Base-by-base conservation (phyloP, 2,329 filamentous ascomycete species). In the Cladosporium austrohemisphaericum region DNA sequence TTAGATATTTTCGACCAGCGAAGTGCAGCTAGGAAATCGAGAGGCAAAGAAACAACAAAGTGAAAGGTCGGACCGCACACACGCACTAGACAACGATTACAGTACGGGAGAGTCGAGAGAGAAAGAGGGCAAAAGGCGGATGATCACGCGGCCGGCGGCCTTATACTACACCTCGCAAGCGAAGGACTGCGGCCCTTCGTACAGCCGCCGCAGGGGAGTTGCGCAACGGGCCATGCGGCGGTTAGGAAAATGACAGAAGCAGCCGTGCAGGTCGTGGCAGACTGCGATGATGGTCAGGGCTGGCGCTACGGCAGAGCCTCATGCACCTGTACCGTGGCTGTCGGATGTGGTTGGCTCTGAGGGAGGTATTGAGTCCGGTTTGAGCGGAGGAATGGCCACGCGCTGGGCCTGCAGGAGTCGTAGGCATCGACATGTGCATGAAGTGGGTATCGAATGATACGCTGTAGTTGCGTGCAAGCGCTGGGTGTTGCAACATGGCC, bases 1-100 rank as follows among this genome's bases (percentile, higher is more conserved):
- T 59, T 62, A 41, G 25, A 41, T 20, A 16, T 29, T 68, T 70
- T 71, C 71, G 71, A 63, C 72, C 70, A 71, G 73, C 71, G 71
- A 71, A 68, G 63, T 48, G 49, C 32, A 41, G n/a, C 43, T 51
- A 52, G 32, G 41, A 56, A 54, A 54, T 49, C 41, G 50, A 53
- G 56, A 54, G 35, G 33, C 52, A 60, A 57, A 56, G 50, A 58
- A 53, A 56, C 51, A 49, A 52, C 54, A 31, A 50, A 51, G 53
- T 38, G 25, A 47, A 38, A 20, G 38, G 9, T 20, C 16, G 20
- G 14, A 25, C 31, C 20, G 29, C 37, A 41, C 37, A 55, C 51
- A 40, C 52, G 55, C 55, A 54, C 53, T 51, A 53, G 48, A 53
- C 57, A 43, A 52, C 37, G 55, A 41, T 53, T 41, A 37, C 51